These are phyloP conservation scores for Acer yangbiense DNA, from an alignment of 345 rosid species.

Conservation along the genomic window DNA sequence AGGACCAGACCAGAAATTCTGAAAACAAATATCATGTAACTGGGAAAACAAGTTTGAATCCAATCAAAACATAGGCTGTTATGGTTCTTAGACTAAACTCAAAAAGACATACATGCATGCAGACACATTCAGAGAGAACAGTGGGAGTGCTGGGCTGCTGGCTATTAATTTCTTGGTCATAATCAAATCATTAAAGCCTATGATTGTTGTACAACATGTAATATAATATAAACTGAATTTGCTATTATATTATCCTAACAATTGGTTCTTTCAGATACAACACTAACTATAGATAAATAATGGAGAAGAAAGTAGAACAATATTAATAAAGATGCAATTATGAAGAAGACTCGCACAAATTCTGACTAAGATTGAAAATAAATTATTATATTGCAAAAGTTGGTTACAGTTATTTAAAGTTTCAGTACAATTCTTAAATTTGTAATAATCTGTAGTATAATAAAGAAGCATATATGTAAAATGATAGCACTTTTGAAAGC, in stretches of 20 bases:
- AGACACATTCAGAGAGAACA: background rate
- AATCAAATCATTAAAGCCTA: background rate
- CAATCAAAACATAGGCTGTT: background rate
- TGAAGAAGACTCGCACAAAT: no score
- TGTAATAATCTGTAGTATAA: no score
- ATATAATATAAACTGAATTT: background rate
- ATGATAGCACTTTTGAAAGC: no score
- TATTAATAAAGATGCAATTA: slow-evolving; percentile 24
- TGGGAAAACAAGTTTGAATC: no score
- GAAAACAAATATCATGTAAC: background rate
- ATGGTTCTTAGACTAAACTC: background rate
- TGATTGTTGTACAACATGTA: background rate
- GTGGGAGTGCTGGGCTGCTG: background rate
- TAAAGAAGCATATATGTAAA: no score
- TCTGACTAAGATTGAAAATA: no score
- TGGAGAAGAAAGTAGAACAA: slow-evolving; percentile 90
- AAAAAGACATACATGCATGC: background rate
- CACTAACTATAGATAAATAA: slow-evolving; percentile 76
- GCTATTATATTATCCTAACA: background rate
- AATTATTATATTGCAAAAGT: no score
- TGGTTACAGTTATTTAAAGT: no score
- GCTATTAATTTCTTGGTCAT: background rate
- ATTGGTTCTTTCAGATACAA: slow-evolving; percentile 57
- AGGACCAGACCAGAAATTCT: background rate
- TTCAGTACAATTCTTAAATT: no score